Evolutionary conservation across 192 early-diverging fungal species (phyloP).

Genomic region (Chytriomyces sp.): DNA sequence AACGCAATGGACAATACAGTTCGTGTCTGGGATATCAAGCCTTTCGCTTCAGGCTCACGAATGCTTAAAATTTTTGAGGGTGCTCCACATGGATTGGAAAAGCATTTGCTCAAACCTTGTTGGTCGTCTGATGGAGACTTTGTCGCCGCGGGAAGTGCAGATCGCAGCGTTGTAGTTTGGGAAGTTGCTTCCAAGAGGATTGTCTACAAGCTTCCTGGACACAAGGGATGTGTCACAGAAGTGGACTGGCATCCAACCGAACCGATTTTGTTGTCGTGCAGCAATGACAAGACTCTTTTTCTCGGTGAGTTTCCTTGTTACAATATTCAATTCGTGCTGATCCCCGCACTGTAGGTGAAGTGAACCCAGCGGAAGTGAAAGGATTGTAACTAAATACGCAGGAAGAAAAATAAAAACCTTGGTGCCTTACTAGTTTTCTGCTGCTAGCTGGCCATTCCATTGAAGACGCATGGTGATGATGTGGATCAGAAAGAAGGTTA

Average conservation of each 20-base stretch:
- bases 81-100: slow-evolving; percentile 95
- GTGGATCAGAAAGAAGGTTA: too few relatives aligned
- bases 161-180: slow-evolving; percentile 92
- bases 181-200: slow-evolving; percentile 74
- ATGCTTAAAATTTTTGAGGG: slow-evolving; percentile 77
- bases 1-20: slow-evolving; percentile 97
- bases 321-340: neutral
- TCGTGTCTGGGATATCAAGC: slow-evolving; percentile 93
- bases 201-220: slow-evolving; percentile 92
- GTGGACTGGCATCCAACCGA: slow-evolving; percentile 86
- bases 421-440: too few relatives aligned
- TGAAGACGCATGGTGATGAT: too few relatives aligned
- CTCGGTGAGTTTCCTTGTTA: slow-evolving; percentile 69
- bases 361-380: slow-evolving; percentile 42
- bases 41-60: slow-evolving; percentile 69
- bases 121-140: slow-evolving; percentile 86
- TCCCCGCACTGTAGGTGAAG: slow-evolving; percentile 36
- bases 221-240: slow-evolving; percentile 91
- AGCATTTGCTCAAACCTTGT: slow-evolving; percentile 86
- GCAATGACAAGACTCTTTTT: slow-evolving; percentile 87
- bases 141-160: slow-evolving; percentile 81
- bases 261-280: slow-evolving; percentile 70
- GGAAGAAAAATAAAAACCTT: neutral
- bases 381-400: neutral
- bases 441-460: too few relatives aligned